Percentiles rank a stretch among this genome's conserved stretches.
These are phyloP conservation scores for Colletotrichum sp. DNA, from an alignment of 2,329 filamentous ascomycete genomes.

Conservation along the genomic window DNA sequence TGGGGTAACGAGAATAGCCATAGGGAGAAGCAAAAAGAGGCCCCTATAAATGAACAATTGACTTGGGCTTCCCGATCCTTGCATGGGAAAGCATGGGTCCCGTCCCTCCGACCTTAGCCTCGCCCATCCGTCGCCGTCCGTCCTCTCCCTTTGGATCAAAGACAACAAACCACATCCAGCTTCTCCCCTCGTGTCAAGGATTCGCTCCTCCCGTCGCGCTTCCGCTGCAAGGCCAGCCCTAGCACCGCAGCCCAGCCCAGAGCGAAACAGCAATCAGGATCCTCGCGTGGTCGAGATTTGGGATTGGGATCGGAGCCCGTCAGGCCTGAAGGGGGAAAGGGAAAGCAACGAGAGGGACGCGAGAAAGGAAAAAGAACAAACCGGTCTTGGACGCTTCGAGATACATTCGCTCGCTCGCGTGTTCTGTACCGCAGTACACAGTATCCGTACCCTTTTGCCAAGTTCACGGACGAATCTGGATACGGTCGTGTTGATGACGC, in stretches of 20 bases:
- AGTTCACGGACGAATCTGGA: background rate
- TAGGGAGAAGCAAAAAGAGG: constrained; percentile 6
- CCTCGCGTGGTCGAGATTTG: background rate
- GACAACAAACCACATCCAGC: constrained; percentile 5
- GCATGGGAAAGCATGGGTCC: background rate
- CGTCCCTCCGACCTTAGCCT: background rate
- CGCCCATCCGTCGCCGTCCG: background rate
- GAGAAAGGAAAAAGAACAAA: background rate
- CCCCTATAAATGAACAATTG: constrained; percentile 11
- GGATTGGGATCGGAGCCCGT: background rate
- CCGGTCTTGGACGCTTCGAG: background rate
- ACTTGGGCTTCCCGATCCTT: background rate
- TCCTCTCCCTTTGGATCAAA: constrained; percentile 9
- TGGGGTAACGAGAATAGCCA: constrained; percentile 12
- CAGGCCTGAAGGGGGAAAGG: background rate
- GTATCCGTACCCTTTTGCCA: background rate
- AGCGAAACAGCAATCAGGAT: background rate
- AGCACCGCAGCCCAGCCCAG: background rate
- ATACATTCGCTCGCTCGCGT: background rate
- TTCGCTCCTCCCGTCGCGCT: background rate
- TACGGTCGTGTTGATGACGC: constrained; percentile 3
- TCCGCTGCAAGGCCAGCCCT: background rate
- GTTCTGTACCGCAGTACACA: background rate
- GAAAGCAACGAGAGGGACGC: background rate
- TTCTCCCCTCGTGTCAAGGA: background rate